Evolutionary conservation across 257 asterid species (phyloP).

Genomic region (Rubia yunnanensis): DNA sequence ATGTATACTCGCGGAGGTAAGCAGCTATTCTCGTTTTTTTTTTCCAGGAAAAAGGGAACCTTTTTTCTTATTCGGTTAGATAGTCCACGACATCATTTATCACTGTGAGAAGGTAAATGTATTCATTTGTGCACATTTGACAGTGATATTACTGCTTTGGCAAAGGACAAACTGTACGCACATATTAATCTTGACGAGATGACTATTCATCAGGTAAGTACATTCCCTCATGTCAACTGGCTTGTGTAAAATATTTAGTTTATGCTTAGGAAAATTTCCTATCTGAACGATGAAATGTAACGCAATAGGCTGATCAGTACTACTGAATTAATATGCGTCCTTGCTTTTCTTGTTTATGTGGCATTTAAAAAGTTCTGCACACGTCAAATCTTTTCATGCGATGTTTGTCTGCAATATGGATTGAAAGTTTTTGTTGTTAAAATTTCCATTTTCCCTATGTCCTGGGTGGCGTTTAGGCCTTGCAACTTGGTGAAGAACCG

Average conservation of each 20-base stretch:
- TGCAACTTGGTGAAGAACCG: slow-evolving; percentile 84
- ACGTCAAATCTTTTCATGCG: neutral
- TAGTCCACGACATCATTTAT: neutral
- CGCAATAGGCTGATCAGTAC: neutral
- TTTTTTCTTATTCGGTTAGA: neutral
- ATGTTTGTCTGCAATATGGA: neutral
- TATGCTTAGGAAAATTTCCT: neutral
- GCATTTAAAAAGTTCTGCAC: neutral
- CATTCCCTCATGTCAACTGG: neutral
- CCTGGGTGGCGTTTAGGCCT: slow-evolving; percentile 37
- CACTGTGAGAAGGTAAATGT: neutral
- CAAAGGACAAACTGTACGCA: slow-evolving; percentile 69
- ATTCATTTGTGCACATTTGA: slow-evolving; percentile 16
- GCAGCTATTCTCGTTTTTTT: slow-evolving; percentile 13
- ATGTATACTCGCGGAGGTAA: slow-evolving; percentile 82
- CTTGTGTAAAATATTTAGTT: neutral
- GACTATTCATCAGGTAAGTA: slow-evolving; percentile 62
- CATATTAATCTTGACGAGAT: slow-evolving; percentile 80
- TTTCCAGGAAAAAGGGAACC: neutral
- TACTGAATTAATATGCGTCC: neutral
- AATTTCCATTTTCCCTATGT: neutral
- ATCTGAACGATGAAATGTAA: neutral
- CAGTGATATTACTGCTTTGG: slow-evolving; percentile 95
- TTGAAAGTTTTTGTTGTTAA: neutral
- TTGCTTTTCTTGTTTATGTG: neutral